phyloP scores from a whole-genome alignment of 2,329 filamentous ascomycete species.

The Diaporthe vexans region DNA sequence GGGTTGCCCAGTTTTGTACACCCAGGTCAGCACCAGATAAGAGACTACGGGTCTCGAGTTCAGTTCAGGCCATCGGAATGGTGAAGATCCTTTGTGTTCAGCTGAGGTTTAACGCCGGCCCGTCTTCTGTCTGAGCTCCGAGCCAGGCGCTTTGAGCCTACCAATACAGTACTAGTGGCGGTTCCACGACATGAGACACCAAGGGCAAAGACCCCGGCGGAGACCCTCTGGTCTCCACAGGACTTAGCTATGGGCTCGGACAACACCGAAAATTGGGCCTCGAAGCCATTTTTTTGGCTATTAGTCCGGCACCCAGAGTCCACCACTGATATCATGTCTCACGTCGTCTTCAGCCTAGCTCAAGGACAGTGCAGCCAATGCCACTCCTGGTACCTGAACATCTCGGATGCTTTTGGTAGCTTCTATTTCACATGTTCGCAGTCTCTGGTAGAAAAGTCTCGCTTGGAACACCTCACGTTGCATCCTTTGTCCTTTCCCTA shows the following conservation, averaged over 20 bases:
- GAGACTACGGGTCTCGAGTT: not conserved
- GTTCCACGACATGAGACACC: conserved; percentile 24
- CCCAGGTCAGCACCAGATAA: not conserved
- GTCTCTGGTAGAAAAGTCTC: not conserved
- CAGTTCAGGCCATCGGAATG: not conserved
- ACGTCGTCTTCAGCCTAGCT: not conserved
- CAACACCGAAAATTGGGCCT: not conserved
- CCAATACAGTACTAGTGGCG: conserved; percentile 11
- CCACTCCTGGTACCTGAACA: not conserved
- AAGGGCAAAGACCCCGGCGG: not conserved
- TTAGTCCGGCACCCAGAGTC: not conserved
- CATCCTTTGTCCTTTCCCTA: too few relatives aligned
- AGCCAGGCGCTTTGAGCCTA: conserved; percentile 12
- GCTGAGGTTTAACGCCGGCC: conserved; percentile 1
- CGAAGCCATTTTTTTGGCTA: not conserved
- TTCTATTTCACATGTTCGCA: not conserved
- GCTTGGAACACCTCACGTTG: not conserved
- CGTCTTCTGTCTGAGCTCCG: conserved; percentile 15
- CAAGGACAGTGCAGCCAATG: not conserved
- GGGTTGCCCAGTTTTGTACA: not conserved
- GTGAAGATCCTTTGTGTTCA: not conserved
- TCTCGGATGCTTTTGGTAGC: not conserved
- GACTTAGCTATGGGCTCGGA: not conserved
- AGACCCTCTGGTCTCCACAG: not conserved
- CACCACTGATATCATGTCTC: conserved; percentile 6